Evolutionary conservation across 2,329 filamentous ascomycete species (phyloP), one percentile per base, ranked within the genome.

Genomic region (Beauveria sp.): DNA sequence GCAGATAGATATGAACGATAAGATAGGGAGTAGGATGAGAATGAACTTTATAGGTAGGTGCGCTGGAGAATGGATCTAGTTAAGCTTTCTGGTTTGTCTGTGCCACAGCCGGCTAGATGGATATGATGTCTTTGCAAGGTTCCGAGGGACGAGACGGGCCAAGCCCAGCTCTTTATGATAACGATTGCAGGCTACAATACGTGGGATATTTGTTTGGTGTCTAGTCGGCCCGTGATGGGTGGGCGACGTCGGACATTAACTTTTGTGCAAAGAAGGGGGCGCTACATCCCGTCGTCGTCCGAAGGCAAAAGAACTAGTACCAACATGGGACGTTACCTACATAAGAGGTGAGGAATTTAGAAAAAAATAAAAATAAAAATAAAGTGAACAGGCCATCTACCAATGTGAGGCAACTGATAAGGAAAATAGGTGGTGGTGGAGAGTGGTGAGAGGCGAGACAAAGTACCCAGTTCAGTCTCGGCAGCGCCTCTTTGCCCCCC

Each of bases 141-240:
- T 43, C 48, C n/a, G 22, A 43, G 53, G 26, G 7, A 20, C n/a
- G 30, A 16, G 18, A 44, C 6, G 41, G 55, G 46, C 18, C 55
- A 51, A 34, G 24, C 55, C 22, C 46, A 43, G 34, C 55, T 51
- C 55, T 58, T 51, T 58, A 58, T 58, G 55, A 51, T 58, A 43
- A 58, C 40, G 55, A 58, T 58, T 40, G 20, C 7, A 44, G 34
- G 26, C 44, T 43, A 51, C 47, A 6, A 22, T 16, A 47, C 10
- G 16, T 34, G 18, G 30, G n/a, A 26, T 47, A 37, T 14, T 34
- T 44, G 14, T 55, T 44, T 22, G 46, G 22, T 8, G 26, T 8
- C 48, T n/a, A 43, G 55, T 59, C 56, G 56, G 56, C 40, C 56
- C 56, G 56, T 41, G 55, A 58, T 58, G 55, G 48, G 52, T 28